These are phyloP conservation scores for Hypoxylon fragiforme DNA, from an alignment of 495 filamentous ascomycete species.

Conservation along the genomic window DNA sequence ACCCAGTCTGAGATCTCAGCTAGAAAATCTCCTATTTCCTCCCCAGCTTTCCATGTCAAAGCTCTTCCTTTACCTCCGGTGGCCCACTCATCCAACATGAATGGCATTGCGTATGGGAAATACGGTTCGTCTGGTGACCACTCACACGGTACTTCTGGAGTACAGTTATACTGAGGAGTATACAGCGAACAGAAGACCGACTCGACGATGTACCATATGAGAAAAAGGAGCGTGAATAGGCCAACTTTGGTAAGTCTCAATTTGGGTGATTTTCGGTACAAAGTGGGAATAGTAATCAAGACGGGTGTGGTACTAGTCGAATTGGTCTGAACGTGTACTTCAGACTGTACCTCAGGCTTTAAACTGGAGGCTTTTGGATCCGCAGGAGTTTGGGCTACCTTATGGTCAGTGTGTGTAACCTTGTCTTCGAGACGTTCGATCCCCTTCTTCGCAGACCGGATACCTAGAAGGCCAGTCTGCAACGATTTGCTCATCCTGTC, in stretches of 20 bases:
- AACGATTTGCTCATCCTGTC: slow-evolving; percentile 63
- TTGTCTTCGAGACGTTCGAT: slow-evolving; percentile 67
- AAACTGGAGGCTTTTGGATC: slow-evolving; percentile 1
- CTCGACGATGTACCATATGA: slow-evolving; percentile 63
- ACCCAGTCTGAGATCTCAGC: slow-evolving; percentile 48
- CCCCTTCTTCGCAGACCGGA: slow-evolving; percentile 67
- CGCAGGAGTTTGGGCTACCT: slow-evolving; percentile 16
- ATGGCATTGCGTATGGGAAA: slow-evolving; percentile 57
- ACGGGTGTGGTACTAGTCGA: slow-evolving; percentile 41
- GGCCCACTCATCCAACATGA: slow-evolving; percentile 59
- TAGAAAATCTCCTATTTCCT: slow-evolving; percentile 45
- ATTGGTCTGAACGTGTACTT: slow-evolving; percentile 5
- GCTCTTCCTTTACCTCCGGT: slow-evolving; percentile 48
- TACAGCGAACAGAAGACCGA: slow-evolving; percentile 63
- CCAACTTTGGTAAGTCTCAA: slow-evolving; percentile 63
- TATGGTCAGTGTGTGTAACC: slow-evolving; percentile 49
- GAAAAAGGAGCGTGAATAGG: slow-evolving; percentile 49
- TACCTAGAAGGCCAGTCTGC: slow-evolving; percentile 61
- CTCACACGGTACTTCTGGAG: slow-evolving; percentile 44
- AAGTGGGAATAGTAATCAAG: slow-evolving; percentile 58
- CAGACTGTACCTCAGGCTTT: slow-evolving; percentile 3
- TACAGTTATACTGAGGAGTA: slow-evolving; percentile 55
- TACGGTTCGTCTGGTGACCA: slow-evolving; percentile 57
- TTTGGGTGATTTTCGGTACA: slow-evolving; percentile 54
- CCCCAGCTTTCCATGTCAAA: slow-evolving; percentile 30